phyloP scores from a whole-genome alignment of 2,329 filamentous ascomycete species.

The Coniochaeta hoffmannii region DNA sequence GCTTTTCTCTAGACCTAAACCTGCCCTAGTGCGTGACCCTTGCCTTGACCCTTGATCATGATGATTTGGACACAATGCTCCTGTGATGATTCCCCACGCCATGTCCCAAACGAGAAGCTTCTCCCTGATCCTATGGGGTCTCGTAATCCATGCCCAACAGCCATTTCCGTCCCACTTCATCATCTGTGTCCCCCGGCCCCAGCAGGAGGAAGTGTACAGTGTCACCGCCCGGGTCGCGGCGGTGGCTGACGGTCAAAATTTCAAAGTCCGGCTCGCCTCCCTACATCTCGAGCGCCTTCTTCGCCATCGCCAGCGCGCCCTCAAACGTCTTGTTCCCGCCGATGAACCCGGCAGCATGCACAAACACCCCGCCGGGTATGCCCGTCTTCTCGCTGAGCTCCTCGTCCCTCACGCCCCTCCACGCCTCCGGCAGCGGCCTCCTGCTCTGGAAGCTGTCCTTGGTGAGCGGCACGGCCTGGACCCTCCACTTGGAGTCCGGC shows the following conservation, averaged over 20 bases:
- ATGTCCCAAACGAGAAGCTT: too few species aligned
- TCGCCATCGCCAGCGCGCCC: slow-evolving; percentile 78
- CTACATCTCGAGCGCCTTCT: slow-evolving; percentile 53
- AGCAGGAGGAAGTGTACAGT: too few species aligned
- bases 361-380: slow-evolving; percentile 74
- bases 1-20: slow-evolving; percentile 1
- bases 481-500: slow-evolving; percentile 78
- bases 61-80: neutral
- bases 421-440: slow-evolving; percentile 82
- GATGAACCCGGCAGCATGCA: slow-evolving; percentile 93
- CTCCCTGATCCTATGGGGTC: too few species aligned
- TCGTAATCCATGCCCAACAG: too few species aligned
- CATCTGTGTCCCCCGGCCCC: too few species aligned
- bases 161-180: too few species aligned
- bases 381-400: slow-evolving; percentile 68
- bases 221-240: too few species aligned
- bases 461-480: slow-evolving; percentile 82
- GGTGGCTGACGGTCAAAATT: too few species aligned
- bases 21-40: neutral
- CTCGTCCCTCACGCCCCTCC: slow-evolving; percentile 85
- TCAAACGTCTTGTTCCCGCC: slow-evolving; percentile 90
- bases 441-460: slow-evolving; percentile 86
- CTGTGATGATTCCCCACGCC: too few species aligned
- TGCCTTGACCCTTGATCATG: neutral
- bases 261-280: too few species aligned